Base-by-base conservation (phyloP, 345 rosid species). In the Salix viminalis region DNA sequence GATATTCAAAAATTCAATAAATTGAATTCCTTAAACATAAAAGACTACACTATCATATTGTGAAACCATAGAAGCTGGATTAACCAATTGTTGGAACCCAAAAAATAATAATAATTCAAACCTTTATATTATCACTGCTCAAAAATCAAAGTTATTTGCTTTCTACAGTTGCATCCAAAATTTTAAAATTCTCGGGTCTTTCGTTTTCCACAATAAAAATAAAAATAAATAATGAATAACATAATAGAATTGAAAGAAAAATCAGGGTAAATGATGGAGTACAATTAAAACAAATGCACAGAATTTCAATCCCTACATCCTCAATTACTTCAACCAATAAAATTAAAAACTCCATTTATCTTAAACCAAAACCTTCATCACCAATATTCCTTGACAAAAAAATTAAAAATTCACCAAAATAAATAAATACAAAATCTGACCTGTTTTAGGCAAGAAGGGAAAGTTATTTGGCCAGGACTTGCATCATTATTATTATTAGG, bases 361-460 rank as follows among this genome's bases (percentile, higher is more conserved):
- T 41, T 41, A 41, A 41, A 41, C 44, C 13, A 41, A 41, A 41
- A 41, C 13, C 44, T 41, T 10, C 50, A 4, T 46, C 14, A 46
- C 50, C 50, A 56, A 34, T 30, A 32, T 30, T 34, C 37, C 23
- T 14, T 7, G 24, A 19, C 4, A 66, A 7, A 66, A 66, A 19
- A 28, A 37, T 30, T 30, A 18, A 34, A 26, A 23, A 16, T 15
- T 28, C 21, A 18, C 1, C n/a, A 44, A 23, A 19, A 32, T n/a
- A 69, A 69, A 41, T 41, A 2, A 30, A 41, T 39, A 76, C 18
- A 19, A 34, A 6, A 42, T 34, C 8, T 8, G 65, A 94, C 99
- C 93, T 88, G 90, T 79, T 91, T 92, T 46, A 95, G 97, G 69
- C 94, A 92, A 70, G 96, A 88, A 82, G 99, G 99, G 84, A 92